These are phyloP conservation scores for Pichia scutulata DNA, from an alignment of 805 yeast species.

Conservation along the genomic window DNA sequence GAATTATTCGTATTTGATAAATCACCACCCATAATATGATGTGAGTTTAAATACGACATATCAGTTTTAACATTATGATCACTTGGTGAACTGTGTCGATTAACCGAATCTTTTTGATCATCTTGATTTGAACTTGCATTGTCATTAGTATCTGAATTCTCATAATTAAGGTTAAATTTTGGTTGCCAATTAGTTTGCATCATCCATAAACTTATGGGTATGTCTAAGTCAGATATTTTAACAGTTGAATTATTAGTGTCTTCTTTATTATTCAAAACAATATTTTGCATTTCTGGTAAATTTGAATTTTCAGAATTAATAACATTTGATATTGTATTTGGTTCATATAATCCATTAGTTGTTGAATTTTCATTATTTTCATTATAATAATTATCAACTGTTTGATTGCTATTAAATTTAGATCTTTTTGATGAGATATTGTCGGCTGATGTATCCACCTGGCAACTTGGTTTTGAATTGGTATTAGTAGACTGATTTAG, in stretches of 20 bases:
- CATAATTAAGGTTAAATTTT: constrained; percentile 5
- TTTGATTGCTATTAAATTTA: neutral
- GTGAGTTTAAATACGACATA: neutral
- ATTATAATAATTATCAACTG: neutral
- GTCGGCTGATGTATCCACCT: neutral
- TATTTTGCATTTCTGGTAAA: neutral
- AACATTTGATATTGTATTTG: neutral
- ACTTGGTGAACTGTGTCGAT: neutral
- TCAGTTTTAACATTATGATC: neutral
- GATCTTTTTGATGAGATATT: neutral
- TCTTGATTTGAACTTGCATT: neutral
- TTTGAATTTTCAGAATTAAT: neutral
- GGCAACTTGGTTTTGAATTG: neutral
- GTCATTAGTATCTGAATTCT: neutral
- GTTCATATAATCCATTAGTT: neutral
- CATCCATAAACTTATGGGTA: constrained; percentile 10
- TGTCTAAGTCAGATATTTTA: neutral
- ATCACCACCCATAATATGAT: neutral
- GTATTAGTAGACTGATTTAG: neutral
- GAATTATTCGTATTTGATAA: neutral
- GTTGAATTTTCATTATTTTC: neutral
- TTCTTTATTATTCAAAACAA: neutral
- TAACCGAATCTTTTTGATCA: neutral
- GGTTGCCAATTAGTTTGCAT: constrained; percentile 15
- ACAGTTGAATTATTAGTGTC: no score